These are phyloP conservation scores for Inga laurina DNA, from an alignment of 306 rosid genomes.

Conservation along the genomic window DNA sequence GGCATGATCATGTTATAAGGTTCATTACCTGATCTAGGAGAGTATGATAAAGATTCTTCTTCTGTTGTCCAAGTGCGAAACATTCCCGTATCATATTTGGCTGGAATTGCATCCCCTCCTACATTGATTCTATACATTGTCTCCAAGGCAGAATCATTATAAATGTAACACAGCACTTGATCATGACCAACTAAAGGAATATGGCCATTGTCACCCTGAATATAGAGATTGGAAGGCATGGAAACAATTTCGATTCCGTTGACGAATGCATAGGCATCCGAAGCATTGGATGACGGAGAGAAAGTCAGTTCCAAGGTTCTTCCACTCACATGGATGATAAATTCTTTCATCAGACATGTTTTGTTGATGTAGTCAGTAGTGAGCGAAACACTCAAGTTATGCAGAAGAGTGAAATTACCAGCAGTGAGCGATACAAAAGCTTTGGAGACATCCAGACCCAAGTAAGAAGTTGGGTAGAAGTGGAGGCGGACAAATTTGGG, in stretches of 20 bases:
- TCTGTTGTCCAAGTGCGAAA: conserved; percentile 38
- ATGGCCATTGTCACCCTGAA: conserved; percentile 18
- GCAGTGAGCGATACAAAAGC: conserved; percentile 39
- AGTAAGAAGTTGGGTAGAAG: conserved; percentile 41
- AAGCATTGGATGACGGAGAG: conserved; percentile 33
- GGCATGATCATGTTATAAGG: background rate
- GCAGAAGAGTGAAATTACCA: conserved; percentile 40
- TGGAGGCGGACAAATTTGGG: conserved; percentile 49
- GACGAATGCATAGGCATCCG: conserved; percentile 44
- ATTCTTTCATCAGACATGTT: conserved; percentile 37
- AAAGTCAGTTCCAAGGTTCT: conserved; percentile 40
- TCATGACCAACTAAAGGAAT: conserved; percentile 30
- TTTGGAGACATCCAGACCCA: conserved; percentile 19
- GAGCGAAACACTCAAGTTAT: conserved; percentile 47
- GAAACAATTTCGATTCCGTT: conserved; percentile 55
- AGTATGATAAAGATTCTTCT: too few relatives aligned
- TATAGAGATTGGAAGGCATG: conserved; percentile 42
- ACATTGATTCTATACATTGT: conserved; percentile 39
- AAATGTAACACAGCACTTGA: background rate
- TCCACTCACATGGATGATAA: background rate
- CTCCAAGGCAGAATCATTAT: conserved; percentile 37
- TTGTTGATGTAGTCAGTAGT: conserved; percentile 35
- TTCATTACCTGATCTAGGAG: too few relatives aligned
- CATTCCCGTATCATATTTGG: conserved; percentile 39
- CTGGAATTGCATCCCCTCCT: conserved; percentile 41